Base-by-base conservation (phyloP, 2,329 filamentous ascomycete genomes). In the Diplodia intermedia region DNA sequence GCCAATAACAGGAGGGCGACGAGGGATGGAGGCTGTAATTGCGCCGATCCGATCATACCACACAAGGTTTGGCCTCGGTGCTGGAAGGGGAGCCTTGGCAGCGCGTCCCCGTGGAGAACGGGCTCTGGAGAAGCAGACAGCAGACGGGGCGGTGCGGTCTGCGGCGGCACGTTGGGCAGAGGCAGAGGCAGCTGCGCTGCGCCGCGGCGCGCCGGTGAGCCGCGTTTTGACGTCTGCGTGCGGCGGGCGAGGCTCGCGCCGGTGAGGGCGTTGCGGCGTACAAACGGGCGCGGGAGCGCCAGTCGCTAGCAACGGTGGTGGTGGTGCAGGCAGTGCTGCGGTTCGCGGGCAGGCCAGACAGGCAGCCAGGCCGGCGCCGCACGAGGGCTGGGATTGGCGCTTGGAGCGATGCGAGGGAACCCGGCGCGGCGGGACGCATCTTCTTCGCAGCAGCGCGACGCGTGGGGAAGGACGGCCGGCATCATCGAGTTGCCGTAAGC, bases 11-110 rank as follows among this genome's bases (percentile, higher is more conserved):
- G 57, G 36, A 43, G 55, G 38, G 12, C 55, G 55, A 47, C n/a
- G 36, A 62, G 43, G 57, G 29, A 36, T 26, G n/a, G 60, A 38
- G 60, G 60, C 29, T n/a, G 47, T 63, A 63, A 63, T 63, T 63
- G 47, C 60, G 60, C 60, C 60, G 60, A 63, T 63, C 60, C 5
- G 60, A 63, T 63, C 60, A 63, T 63, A 38, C 60, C 60, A 38
- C 38, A 18, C 60, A 53, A 52, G 60, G 60, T 52, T 63, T 63
- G 60, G 60, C 43, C 29, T 29, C 60, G 31, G 60, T n/a, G 40
- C 40, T 20, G 40, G 8, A 26, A 33, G 18, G 26, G 40, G 18
- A 33, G 29, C 18, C 29, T 49, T 61, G 56, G 56, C 40, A 33
- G 6, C 3, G 55, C n/a, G 18, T 43, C 55, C 57, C 57, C 47